These are phyloP conservation scores for Leccinum variabile DNA, from an alignment of 1,284 basidiomycete genomes.

Conservation along the genomic window DNA sequence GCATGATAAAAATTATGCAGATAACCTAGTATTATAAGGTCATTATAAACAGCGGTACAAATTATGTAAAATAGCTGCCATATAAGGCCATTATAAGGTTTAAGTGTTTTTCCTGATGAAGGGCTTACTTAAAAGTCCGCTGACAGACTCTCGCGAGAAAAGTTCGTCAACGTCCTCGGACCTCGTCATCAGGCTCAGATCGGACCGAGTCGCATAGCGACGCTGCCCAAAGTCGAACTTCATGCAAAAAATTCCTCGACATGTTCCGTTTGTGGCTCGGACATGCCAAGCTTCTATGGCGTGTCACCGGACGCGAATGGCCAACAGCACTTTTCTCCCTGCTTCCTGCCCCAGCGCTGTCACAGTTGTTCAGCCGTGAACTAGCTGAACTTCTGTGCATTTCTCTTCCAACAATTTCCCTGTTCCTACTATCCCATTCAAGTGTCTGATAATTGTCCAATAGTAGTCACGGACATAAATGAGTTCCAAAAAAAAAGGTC, in stretches of 20 bases:
- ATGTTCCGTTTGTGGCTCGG: not conserved
- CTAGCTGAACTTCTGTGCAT: not conserved
- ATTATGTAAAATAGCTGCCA: too few species aligned
- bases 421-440: not conserved
- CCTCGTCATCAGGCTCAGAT: not conserved
- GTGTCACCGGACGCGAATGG: not conserved
- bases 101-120: too few species aligned
- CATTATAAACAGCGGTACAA: too few species aligned
- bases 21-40: too few species aligned
- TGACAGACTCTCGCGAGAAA: too few species aligned
- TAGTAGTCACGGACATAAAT: not conserved
- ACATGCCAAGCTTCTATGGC: not conserved
- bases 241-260: not conserved
- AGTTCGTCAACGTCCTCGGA: not conserved
- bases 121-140: too few species aligned
- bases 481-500: not conserved
- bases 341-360: not conserved
- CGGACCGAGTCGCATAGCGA: not conserved
- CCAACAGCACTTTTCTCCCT: not conserved
- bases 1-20: too few species aligned
- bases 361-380: not conserved
- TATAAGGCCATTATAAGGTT: too few species aligned
- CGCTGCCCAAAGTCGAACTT: not conserved
- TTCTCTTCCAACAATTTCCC: not conserved
- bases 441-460: not conserved